phyloP scores from a whole-genome alignment of 495 filamentous ascomycete genomes.

The Neurospora sp. region DNA sequence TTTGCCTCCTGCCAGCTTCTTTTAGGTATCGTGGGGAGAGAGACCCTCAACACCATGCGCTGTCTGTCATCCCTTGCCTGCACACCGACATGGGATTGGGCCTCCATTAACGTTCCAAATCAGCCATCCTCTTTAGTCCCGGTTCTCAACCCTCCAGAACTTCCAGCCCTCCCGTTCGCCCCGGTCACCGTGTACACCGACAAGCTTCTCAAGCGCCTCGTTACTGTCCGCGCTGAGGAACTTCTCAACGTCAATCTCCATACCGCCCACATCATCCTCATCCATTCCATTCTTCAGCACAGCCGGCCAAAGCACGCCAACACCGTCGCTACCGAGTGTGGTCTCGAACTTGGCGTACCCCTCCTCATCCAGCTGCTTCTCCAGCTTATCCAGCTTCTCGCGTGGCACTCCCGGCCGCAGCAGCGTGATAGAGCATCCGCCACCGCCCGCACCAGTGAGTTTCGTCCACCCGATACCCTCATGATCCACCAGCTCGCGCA shows the following conservation, averaged over 20 bases:
- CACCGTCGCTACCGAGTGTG: slow-evolving; percentile 80
- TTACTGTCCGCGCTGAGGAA: slow-evolving; percentile 75
- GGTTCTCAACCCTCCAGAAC: slow-evolving; percentile 68
- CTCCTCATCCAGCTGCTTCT: slow-evolving; percentile 59
- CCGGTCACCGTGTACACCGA: slow-evolving; percentile 49
- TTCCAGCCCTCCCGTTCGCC: slow-evolving; percentile 79
- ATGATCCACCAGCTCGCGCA: slow-evolving; percentile 83
- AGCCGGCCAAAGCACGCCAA: slow-evolving; percentile 88
- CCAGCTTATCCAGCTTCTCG: slow-evolving; percentile 48
- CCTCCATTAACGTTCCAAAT: neutral
- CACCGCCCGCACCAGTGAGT: slow-evolving; percentile 88
- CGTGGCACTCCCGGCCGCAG: slow-evolving; percentile 50
- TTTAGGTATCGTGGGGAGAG: neutral
- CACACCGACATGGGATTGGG: neutral
- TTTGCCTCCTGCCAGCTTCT: neutral
- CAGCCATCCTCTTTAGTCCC: neutral
- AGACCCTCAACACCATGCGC: neutral
- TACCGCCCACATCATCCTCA: slow-evolving; percentile 60
- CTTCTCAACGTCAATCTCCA: slow-evolving; percentile 87
- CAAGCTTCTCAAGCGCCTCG: slow-evolving; percentile 68
- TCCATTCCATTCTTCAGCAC: slow-evolving; percentile 65
- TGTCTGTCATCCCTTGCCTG: neutral
- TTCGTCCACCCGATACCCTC: slow-evolving; percentile 94
- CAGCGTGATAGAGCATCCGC: slow-evolving; percentile 88
- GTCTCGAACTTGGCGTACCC: slow-evolving; percentile 78